These are phyloP conservation scores for Xylaria sp. DNA, from an alignment of 2,329 filamentous ascomycete genomes.

Conservation along the genomic window DNA sequence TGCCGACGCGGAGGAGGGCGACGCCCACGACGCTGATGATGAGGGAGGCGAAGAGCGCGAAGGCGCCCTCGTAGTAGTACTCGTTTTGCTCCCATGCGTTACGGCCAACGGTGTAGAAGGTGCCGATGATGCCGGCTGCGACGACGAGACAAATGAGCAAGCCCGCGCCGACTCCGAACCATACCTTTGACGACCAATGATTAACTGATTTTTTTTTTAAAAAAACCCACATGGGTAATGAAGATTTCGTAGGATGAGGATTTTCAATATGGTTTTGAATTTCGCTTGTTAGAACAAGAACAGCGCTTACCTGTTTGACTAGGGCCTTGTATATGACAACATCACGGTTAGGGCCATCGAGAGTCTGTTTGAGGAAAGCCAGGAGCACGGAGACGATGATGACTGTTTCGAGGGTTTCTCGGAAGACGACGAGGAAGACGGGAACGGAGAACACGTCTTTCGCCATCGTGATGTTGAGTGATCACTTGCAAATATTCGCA, in stretches of 20 bases:
- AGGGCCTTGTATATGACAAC: conserved; percentile 69
- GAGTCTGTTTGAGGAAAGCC: conserved; percentile 82
- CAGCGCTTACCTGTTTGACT: conserved; percentile 59
- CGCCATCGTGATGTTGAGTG: conserved; percentile 32
- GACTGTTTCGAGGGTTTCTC: conserved; percentile 81
- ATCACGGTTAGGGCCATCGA: conserved; percentile 69
- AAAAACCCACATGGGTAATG: too few species aligned
- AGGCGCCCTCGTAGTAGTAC: conserved; percentile 81
- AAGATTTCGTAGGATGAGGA: too few species aligned
- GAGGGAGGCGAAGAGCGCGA: conserved; percentile 73
- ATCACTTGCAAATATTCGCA: not conserved
- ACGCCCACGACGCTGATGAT: conserved; percentile 85
- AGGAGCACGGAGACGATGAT: conserved; percentile 89
- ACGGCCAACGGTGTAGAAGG: conserved; percentile 72
- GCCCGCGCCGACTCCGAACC: conserved; percentile 68
- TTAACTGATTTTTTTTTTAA: too few species aligned
- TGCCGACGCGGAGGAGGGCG: conserved; percentile 79
- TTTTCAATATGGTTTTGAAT: not conserved
- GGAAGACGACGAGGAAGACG: conserved; percentile 88
- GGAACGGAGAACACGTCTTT: conserved; percentile 40
- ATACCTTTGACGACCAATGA: conserved; percentile 56
- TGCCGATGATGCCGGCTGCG: conserved; percentile 71
- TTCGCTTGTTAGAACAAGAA: not conserved
- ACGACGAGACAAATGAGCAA: conserved; percentile 69
- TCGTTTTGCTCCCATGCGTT: conserved; percentile 72